Evolutionary conservation across 805 yeast species (phyloP), one percentile per base, ranked within the genome.

Genomic region (Starmerella cellae): DNA sequence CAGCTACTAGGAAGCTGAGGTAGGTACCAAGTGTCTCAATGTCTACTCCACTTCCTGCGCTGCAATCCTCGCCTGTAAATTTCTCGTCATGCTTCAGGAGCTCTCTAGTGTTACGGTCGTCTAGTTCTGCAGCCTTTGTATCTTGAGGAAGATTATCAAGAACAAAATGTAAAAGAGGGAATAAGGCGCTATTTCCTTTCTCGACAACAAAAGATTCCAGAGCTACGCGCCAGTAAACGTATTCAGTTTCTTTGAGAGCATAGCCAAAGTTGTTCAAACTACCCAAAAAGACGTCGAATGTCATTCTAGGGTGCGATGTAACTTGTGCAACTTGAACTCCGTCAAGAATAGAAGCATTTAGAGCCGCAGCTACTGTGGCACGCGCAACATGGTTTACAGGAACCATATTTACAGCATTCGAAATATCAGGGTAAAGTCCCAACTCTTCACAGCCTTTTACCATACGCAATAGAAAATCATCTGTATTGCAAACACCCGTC

Each of bases 301-400:
- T 66, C 46, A 84, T 76, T 60, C 98, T 76, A 46, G 99, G 99
- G 55, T 91, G 97, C 20, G 88, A 93, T 5, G 97, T 91, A n/a
- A 91, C 96, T 35, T 91, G 98, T 2, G 84, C 85, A 33, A 93
- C 98, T 1, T 77, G 65, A 34, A 77, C 63, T 8, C 32, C 39
- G 38, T 65, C 68, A 2, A 54, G 54, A 19, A 62, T 53, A 20
- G 91, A 82, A 22, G 94, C 88, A 55, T 75, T 74, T 48, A 91
- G 68, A 0, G 95, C 79, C 22, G 91, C 65, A 2, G 97, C 83
- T 39, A 78, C 82, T 21, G 79, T 82, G 20, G 85, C 82, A 37
- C 94, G 73, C 1, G 99, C 97, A 51, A 91, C 98, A 57, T 91
- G 98, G 55, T 93, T 96, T 35, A 91, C 98, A 3, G 98, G 98